Evolutionary conservation across 2,329 filamentous ascomycete species (phyloP).

Genomic region (Boeremia lycopersici): DNA sequence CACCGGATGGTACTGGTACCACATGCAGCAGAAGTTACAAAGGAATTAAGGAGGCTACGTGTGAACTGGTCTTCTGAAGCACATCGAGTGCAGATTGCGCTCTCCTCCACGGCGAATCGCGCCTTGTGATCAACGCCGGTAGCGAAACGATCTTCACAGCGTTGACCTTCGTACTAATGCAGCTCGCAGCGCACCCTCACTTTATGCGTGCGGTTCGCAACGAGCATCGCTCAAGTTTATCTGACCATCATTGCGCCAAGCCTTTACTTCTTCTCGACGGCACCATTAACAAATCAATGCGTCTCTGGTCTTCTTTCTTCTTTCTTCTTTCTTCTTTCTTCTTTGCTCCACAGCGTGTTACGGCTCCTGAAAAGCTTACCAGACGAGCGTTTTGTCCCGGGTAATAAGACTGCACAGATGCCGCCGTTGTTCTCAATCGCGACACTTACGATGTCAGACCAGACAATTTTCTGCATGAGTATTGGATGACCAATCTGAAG

Average conservation of each 20-base stretch:
- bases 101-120: conserved; percentile 37
- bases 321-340: too few species aligned
- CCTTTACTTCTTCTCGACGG: conserved; percentile 27
- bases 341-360: conserved; percentile 34
- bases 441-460: conserved; percentile 25
- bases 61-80: conserved; percentile 29
- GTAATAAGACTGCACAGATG: conserved; percentile 34
- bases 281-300: conserved; percentile 36
- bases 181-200: conserved; percentile 29
- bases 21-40: conserved; percentile 28
- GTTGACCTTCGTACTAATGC: conserved; percentile 57
- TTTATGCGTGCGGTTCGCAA: conserved; percentile 26
- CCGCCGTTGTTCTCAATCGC: conserved; percentile 26
- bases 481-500: conserved; percentile 28
- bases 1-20: conserved; percentile 23
- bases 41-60: conserved; percentile 34
- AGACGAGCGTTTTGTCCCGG: conserved; percentile 33
- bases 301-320: conserved; percentile 38
- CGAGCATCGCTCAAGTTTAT: conserved; percentile 21
- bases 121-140: conserved; percentile 41
- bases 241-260: conserved; percentile 16
- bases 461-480: conserved; percentile 34
- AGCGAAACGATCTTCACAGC: conserved; percentile 58
- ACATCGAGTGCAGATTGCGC: conserved; percentile 25
- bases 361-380: conserved; percentile 35